Evolutionary conservation across 2,329 filamentous ascomycete genomes (phyloP).

Genomic region (Diaporthe helianthi): DNA sequence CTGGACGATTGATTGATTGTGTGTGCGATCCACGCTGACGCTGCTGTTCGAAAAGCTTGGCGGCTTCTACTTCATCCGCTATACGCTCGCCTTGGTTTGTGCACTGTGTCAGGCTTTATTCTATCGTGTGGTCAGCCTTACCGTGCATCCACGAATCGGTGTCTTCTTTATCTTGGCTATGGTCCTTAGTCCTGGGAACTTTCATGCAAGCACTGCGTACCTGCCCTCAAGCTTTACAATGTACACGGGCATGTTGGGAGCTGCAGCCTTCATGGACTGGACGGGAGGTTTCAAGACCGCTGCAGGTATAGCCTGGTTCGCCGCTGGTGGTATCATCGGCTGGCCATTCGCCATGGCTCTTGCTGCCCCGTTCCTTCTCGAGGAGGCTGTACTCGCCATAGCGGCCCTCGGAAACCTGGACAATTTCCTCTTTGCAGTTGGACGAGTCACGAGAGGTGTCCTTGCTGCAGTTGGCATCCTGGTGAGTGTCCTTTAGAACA

Average conservation of each 20-base stretch:
- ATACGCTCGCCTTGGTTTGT: conserved; percentile 76
- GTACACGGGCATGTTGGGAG: conserved; percentile 88
- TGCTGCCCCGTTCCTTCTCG: conserved; percentile 78
- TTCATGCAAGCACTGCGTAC: conserved; percentile 86
- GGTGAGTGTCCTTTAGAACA: conserved; percentile 55
- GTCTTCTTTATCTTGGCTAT: conserved; percentile 82
- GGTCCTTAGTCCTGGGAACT: conserved; percentile 86
- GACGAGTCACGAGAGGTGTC: conserved; percentile 71
- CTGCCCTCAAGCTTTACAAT: conserved; percentile 96
- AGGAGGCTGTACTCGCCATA: conserved; percentile 69
- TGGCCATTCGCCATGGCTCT: conserved; percentile 95
- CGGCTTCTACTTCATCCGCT: conserved; percentile 90
- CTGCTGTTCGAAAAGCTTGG: conserved; percentile 43
- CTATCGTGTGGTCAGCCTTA: conserved; percentile 77
- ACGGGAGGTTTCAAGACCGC: conserved; percentile 79
- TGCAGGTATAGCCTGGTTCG: conserved; percentile 89
- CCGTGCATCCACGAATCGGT: conserved; percentile 82
- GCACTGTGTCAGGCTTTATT: conserved; percentile 83
- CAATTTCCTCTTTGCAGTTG: conserved; percentile 64
- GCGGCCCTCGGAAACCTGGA: conserved; percentile 61
- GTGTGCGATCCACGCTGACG: neutral
- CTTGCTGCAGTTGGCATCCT: conserved; percentile 72
- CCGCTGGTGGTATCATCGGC: conserved; percentile 81
- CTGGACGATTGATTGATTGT: too few species aligned
- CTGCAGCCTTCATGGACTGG: conserved; percentile 91